Evolutionary conservation across 139 green algal genomes (phyloP).

Genomic region (Protoeuglena noctilucae): DNA sequence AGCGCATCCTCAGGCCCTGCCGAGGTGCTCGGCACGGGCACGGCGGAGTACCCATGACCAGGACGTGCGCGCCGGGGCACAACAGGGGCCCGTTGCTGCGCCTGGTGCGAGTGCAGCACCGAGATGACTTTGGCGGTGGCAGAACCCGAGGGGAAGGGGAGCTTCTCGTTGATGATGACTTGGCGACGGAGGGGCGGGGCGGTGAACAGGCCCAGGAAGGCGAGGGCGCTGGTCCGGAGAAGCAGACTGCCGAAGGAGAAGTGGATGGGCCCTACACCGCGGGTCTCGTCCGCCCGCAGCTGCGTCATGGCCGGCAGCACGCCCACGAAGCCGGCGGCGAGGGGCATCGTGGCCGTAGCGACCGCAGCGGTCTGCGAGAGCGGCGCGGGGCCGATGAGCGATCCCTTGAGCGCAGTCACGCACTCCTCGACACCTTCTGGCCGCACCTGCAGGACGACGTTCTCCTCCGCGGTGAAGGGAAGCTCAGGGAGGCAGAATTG

Average conservation of each 20-base stretch:
- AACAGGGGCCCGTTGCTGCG: too few relatives aligned
- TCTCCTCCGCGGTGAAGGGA: constrained; percentile 28
- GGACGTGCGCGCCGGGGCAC: too few relatives aligned
- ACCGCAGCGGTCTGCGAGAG: constrained; percentile 43
- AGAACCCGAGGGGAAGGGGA: constrained; percentile 23
- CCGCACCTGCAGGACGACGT: constrained; percentile 44
- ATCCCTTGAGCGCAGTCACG: too few relatives aligned
- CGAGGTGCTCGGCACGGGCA: too few relatives aligned
- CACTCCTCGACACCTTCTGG: too few relatives aligned
- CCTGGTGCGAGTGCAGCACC: constrained; percentile 17
- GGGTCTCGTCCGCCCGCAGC: constrained; percentile 21
- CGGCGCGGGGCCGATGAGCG: too few relatives aligned
- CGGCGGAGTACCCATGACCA: too few relatives aligned
- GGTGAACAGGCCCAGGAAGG: constrained; percentile 36
- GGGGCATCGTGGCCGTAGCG: constrained; percentile 38
- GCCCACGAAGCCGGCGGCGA: constrained; percentile 31
- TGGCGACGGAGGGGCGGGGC: constrained; percentile 35
- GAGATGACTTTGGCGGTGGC: constrained; percentile 37
- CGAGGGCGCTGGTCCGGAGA: constrained; percentile 24
- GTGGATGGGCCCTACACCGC: constrained; percentile 13
- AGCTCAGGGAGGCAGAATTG: constrained; percentile 10
- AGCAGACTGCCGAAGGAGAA: constrained; percentile 23
- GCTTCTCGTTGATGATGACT: constrained; percentile 35
- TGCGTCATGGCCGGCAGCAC: constrained; percentile 33
- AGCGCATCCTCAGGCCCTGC: too few relatives aligned